phyloP scores from a whole-genome alignment of 805 yeast species.

The Candida ficus region DNA sequence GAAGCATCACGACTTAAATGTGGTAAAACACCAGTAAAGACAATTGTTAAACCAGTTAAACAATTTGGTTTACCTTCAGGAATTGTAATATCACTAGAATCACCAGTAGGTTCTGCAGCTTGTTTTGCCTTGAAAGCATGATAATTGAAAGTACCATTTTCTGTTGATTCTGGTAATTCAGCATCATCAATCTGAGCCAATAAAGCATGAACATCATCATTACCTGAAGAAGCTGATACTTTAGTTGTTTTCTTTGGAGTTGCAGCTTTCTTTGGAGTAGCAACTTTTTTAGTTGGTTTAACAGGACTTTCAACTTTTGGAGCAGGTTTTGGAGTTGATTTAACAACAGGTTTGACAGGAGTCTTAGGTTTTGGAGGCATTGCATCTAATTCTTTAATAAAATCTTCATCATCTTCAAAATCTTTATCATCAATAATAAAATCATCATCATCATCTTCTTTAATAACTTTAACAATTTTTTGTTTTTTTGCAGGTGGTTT shows the following conservation, averaged over 20 bases:
- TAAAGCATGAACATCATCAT: constrained; percentile 46
- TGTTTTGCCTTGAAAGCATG: constrained; percentile 52
- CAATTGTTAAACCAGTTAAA: constrained; percentile 81
- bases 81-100: constrained; percentile 40
- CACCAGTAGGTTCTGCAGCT: constrained; percentile 28
- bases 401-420: constrained; percentile 1
- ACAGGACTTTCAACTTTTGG: too few species aligned
- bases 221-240: too few species aligned
- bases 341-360: too few species aligned
- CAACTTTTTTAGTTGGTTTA: not conserved
- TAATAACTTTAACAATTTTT: not conserved
- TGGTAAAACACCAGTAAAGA: constrained; percentile 88
- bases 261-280: not conserved
- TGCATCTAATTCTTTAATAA: not conserved
- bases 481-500: constrained; percentile 10
- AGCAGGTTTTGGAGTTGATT: too few species aligned
- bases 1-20: constrained; percentile 70
- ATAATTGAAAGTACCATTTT: constrained; percentile 41
- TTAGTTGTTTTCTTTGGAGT: not conserved
- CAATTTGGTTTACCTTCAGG: constrained; percentile 88
- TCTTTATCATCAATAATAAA: constrained; percentile 24
- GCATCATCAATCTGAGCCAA: constrained; percentile 71
- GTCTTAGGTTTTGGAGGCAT: not conserved
- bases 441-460: constrained; percentile 15
- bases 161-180: constrained; percentile 44